A percentile compares a stretch with the other conserved stretches of the same genome.
Conservation (phyloP, 805 yeast species). For the Metschnikowia continentalis region DNA sequence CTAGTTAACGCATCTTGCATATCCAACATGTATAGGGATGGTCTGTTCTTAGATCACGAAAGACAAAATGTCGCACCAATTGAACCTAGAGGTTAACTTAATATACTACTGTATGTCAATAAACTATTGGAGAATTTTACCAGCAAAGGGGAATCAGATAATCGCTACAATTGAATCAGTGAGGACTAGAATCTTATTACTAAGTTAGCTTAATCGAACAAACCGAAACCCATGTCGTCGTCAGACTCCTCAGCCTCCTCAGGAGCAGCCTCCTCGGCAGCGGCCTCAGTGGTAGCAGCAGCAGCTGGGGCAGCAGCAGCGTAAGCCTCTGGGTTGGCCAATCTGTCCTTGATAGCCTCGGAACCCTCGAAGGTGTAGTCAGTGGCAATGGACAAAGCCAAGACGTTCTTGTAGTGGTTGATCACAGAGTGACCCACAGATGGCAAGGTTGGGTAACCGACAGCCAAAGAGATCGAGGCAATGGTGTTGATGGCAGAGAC, state of each 20-base stretch:
- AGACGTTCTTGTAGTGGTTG: slow-evolving; percentile 98
- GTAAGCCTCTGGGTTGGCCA: slow-evolving; percentile 99
- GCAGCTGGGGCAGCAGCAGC: slow-evolving; percentile 99
- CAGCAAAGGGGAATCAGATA: too few relatives aligned
- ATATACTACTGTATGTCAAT: too few relatives aligned
- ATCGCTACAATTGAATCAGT: not conserved
- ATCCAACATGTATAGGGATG: too few relatives aligned
- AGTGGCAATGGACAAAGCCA: slow-evolving; percentile 96
- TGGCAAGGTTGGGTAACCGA: slow-evolving; percentile 99
- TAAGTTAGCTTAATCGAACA: slow-evolving; percentile 74
- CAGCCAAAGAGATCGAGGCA: slow-evolving; percentile 94
- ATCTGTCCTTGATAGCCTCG: slow-evolving; percentile 98
- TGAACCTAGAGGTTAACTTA: too few relatives aligned
- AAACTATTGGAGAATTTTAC: too few relatives aligned
- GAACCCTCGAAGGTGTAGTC: slow-evolving; percentile 99
- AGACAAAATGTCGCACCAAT: too few relatives aligned
- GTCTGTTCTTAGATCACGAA: too few relatives aligned
- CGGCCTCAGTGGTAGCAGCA: slow-evolving; percentile 61
- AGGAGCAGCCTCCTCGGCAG: slow-evolving; percentile 67
- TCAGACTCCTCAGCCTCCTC: slow-evolving; percentile 64
- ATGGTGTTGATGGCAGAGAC: slow-evolving; percentile 88
- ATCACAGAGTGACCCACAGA: slow-evolving; percentile 98
- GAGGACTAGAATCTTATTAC: slow-evolving; percentile 1
- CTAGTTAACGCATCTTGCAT: too few relatives aligned
- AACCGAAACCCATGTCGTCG: slow-evolving; percentile 98